Evolutionary conservation across 2,329 filamentous ascomycete genomes (phyloP).

Genomic region (Epichloe bromicola): DNA sequence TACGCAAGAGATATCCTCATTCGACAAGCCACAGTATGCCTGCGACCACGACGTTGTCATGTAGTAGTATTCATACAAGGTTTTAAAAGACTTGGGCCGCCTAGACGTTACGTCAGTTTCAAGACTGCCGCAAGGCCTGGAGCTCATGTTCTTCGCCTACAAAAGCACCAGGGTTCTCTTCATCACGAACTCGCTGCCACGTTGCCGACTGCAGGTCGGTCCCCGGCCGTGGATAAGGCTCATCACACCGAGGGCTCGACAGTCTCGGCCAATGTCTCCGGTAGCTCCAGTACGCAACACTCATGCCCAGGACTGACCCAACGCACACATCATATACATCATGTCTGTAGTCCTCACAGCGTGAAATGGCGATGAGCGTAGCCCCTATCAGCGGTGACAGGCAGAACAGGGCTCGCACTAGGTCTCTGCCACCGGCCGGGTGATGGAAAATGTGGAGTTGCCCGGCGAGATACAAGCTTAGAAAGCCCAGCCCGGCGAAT

Average conservation of each 20-base stretch:
- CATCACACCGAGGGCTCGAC: conserved; percentile 37
- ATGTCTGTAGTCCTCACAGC: conserved; percentile 58
- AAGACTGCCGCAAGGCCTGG: conserved; percentile 7
- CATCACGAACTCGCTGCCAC: conserved; percentile 37
- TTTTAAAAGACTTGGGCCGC: not conserved
- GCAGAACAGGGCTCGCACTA: conserved; percentile 44
- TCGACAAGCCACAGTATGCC: not conserved
- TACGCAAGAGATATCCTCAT: not conserved
- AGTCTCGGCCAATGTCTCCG: conserved; percentile 49
- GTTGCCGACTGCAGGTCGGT: conserved; percentile 17
- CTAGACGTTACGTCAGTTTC: not conserved
- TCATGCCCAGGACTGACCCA: conserved; percentile 46
- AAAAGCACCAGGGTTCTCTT: conserved; percentile 34
- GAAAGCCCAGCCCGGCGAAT: conserved; percentile 66
- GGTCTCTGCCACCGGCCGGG: conserved; percentile 31
- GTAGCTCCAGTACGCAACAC: conserved; percentile 53
- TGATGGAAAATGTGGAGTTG: conserved; percentile 46
- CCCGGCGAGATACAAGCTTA: conserved; percentile 56
- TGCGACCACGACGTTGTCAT: not conserved
- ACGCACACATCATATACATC: conserved; percentile 57
- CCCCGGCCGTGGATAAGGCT: conserved; percentile 40
- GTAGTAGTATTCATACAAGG: not conserved
- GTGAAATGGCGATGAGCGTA: conserved; percentile 53
- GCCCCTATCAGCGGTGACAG: conserved; percentile 48
- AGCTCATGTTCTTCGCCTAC: conserved; percentile 19